Base-by-base conservation (phyloP, 768 basidiomycete species). In the Rhodocollybia butyracea region DNA sequence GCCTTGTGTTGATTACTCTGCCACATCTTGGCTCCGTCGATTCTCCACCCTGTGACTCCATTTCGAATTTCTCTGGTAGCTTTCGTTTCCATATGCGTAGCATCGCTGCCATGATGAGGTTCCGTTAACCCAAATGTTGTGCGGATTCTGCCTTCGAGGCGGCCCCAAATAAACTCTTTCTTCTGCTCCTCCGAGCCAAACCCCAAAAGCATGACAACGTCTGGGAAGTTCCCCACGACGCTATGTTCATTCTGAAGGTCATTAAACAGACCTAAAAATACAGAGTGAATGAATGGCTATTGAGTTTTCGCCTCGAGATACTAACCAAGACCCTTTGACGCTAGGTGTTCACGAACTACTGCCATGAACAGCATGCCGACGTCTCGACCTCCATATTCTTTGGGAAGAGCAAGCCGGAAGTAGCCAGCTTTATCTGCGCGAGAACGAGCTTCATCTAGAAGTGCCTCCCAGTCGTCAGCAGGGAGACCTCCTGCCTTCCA, bases 171-270 rank as follows among this genome's bases (percentile, higher is more conserved):
- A 22, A 52, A 47, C 56, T 57, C 51, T 34, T 57, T 51, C 56
- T 57, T 57, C 43, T 57, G 56, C 24, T 29, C 34, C 30, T 36
- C 51, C 19, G 45, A 26, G 56, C 56, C 56, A 36, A 52, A 57
- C 38, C 51, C 50, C 29, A 45, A 41, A 32, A 57, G 38, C 56
- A 57, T 57, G 51, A 57, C 43, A 24, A 57, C 51, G 56, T 52
- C 50, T 27, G 56, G 56, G 56, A 40, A 52, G 36, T 57, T 57
- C 34, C 56, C 56, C 27, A 57, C 56, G 29, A 57, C 56, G 43
- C 51, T 52, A 47, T 57, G 56, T 38, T 57, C 56, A 50, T 57
- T 57, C 51, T 57, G 56, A 29, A 57, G 50, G 36, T 57, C 56
- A 47, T 57, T 57, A 36, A 53, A 52, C 21, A 57, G 43, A 38